Evolutionary conservation across 208 protist genomes (phyloP).

Genomic region (Crithidia fasciculata): DNA sequence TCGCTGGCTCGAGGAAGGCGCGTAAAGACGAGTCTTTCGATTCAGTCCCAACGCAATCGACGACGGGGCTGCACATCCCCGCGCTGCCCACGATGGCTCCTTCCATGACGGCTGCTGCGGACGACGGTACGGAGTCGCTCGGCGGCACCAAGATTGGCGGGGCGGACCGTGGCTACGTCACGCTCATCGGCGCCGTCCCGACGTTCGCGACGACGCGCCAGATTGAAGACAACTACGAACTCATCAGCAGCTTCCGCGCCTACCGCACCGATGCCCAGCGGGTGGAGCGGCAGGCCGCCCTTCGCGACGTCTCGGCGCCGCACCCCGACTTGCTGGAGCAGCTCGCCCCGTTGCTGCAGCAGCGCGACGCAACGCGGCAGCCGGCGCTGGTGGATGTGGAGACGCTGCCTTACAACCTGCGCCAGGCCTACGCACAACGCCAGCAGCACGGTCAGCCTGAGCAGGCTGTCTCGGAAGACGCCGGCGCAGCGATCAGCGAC

Average conservation of each 20-base stretch:
- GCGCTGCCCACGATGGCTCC: conserved; percentile 72
- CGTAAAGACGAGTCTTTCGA: no score
- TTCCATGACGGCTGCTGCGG: conserved; percentile 72
- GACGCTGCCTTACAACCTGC: conserved; percentile 49
- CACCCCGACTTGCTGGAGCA: conserved; percentile 75
- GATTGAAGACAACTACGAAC: conserved; percentile 79
- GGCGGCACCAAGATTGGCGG: conserved; percentile 62
- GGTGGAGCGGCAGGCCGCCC: conserved; percentile 43
- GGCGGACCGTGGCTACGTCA: conserved; percentile 67
- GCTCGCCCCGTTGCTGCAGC: conserved; percentile 54
- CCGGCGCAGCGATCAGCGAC: not conserved
- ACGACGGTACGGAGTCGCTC: conserved; percentile 62
- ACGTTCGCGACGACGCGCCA: conserved; percentile 55
- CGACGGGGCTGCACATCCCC: conserved; percentile 41
- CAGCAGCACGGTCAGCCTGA: not conserved
- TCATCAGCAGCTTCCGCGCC: conserved; percentile 86
- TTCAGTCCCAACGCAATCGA: no score
- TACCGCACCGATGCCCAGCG: conserved; percentile 73
- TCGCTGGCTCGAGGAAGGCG: no score
- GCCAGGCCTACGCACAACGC: conserved; percentile 20
- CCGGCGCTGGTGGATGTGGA: conserved; percentile 57
- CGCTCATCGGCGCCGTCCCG: conserved; percentile 66
- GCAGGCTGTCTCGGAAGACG: not conserved
- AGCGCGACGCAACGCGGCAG: conserved; percentile 13
- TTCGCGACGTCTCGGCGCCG: conserved; percentile 53